These are phyloP conservation scores for Lentinula sp. DNA, from an alignment of 768 basidiomycete genomes.

Conservation along the genomic window DNA sequence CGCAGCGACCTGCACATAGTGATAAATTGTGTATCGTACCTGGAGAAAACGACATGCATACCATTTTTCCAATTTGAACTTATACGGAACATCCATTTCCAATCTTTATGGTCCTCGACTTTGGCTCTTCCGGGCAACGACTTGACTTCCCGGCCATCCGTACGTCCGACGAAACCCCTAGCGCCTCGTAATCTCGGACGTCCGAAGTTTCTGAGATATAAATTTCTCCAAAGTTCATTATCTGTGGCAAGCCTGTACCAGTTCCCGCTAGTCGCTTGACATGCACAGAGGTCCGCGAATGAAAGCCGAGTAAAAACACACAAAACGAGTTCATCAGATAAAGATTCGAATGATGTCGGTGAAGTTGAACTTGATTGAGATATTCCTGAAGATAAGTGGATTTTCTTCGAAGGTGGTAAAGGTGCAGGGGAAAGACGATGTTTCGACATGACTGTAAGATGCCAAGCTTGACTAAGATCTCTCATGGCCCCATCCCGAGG, in stretches of 20 bases:
- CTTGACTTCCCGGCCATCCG: constrained; percentile 53
- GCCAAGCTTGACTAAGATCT: constrained; percentile 3
- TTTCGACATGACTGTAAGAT: constrained; percentile 39
- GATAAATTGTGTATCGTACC: constrained; percentile 12
- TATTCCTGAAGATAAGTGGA: constrained; percentile 23
- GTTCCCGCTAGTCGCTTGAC: constrained; percentile 56
- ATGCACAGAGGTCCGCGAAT: constrained; percentile 59
- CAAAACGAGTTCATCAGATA: constrained; percentile 75
- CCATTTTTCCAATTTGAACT: constrained; percentile 80
- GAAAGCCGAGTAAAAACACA: constrained; percentile 69
- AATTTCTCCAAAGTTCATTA: constrained; percentile 57
- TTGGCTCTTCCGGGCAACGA: constrained; percentile 50
- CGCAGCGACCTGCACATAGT: constrained; percentile 54
- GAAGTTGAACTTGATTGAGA: constrained; percentile 8
- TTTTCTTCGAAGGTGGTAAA: constrained; percentile 56
- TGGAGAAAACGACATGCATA: constrained; percentile 22
- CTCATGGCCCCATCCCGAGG: constrained; percentile 52
- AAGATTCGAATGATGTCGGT: constrained; percentile 39
- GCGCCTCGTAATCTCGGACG: constrained; percentile 63
- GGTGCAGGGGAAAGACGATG: constrained; percentile 39
- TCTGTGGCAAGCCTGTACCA: constrained; percentile 34
- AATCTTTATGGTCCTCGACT: constrained; percentile 43
- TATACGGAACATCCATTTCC: constrained; percentile 87
- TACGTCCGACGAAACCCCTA: constrained; percentile 51
- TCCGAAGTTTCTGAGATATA: constrained; percentile 63